Evolutionary conservation across 345 rosid species (phyloP).

Genomic region (Fremontodendron californicum): DNA sequence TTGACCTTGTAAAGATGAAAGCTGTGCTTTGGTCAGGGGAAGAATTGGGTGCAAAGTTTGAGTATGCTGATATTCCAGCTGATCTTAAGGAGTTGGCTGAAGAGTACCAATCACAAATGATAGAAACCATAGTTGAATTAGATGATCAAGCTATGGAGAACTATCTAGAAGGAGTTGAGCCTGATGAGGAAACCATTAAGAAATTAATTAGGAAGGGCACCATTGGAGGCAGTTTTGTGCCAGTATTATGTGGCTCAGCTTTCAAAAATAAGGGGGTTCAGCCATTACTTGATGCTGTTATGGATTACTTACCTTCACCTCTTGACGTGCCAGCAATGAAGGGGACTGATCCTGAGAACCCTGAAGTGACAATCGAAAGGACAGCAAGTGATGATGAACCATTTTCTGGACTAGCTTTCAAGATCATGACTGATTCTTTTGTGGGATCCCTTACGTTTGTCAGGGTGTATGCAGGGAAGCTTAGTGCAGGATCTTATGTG

Average conservation of each 20-base stretch:
- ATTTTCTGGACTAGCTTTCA: slow-evolving; percentile 87
- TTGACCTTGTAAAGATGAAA: slow-evolving; percentile 86
- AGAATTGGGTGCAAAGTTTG: slow-evolving; percentile 92
- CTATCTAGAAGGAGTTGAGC: slow-evolving; percentile 89
- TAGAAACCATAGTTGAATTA: slow-evolving; percentile 69
- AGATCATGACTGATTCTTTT: slow-evolving; percentile 92
- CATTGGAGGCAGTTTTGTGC: slow-evolving; percentile 65
- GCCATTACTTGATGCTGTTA: slow-evolving; percentile 89
- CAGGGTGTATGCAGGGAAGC: slow-evolving; percentile 83
- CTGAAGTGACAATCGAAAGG: slow-evolving; percentile 51
- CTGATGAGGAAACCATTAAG: slow-evolving; percentile 73
- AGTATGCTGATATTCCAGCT: slow-evolving; percentile 65
- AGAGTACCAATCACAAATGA: slow-evolving; percentile 63
- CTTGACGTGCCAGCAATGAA: slow-evolving; percentile 84
- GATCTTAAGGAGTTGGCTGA: slow-evolving; percentile 75
- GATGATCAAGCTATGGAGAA: slow-evolving; percentile 93
- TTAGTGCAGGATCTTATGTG: slow-evolving; percentile 77
- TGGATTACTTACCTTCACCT: slow-evolving; percentile 90
- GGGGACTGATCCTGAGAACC: slow-evolving; percentile 89
- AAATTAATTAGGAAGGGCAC: slow-evolving; percentile 74
- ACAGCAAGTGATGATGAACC: slow-evolving; percentile 77
- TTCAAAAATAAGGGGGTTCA: slow-evolving; percentile 95
- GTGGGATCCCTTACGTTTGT: slow-evolving; percentile 95
- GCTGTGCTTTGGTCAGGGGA: slow-evolving; percentile 93
- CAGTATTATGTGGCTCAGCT: slow-evolving; percentile 87